These are phyloP conservation scores for Boletus sensibilis DNA, from an alignment of 768 basidiomycete genomes.

Conservation along the genomic window DNA sequence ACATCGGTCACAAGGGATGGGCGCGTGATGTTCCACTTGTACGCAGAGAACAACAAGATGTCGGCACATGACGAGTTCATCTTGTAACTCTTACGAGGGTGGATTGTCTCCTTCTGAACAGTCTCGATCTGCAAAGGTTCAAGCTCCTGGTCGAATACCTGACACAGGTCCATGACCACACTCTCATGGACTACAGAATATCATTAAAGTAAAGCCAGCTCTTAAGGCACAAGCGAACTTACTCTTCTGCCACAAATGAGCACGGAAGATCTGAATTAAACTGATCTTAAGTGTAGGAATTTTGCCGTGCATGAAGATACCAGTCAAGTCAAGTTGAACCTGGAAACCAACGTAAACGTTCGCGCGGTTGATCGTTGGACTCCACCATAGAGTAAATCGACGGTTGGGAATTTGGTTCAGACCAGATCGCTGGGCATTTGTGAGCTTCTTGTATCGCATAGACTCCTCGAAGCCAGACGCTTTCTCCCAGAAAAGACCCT, in stretches of 20 bases:
- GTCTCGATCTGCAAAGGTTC: slow-evolving; percentile 99
- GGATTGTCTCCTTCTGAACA: slow-evolving; percentile 99
- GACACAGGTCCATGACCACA: slow-evolving; percentile 95
- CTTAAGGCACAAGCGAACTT: slow-evolving; percentile 37
- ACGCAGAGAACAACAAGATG: slow-evolving; percentile 93
- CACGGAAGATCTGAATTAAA: slow-evolving; percentile 99
- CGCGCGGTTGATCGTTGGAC: slow-evolving; percentile 97
- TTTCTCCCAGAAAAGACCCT: slow-evolving; percentile 99
- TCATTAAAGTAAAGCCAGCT: slow-evolving; percentile 6
- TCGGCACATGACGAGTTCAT: slow-evolving; percentile 99
- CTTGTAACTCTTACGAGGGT: slow-evolving; percentile 99
- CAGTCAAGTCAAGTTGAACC: slow-evolving; percentile 96
- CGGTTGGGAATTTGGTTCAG: slow-evolving; percentile 97
- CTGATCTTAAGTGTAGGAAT: slow-evolving; percentile 98
- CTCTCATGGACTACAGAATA: slow-evolving; percentile 71
- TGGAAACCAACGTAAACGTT: slow-evolving; percentile 99
- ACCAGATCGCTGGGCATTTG: slow-evolving; percentile 98
- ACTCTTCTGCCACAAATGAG: slow-evolving; percentile 99
- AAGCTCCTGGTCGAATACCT: slow-evolving; percentile 98
- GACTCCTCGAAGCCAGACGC: slow-evolving; percentile 96
- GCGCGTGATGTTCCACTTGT: slow-evolving; percentile 98
- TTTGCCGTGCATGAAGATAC: slow-evolving; percentile 98
- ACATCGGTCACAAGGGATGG: slow-evolving; percentile 95
- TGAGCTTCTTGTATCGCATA: slow-evolving; percentile 94
- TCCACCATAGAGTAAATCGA: slow-evolving; percentile 99